phyloP scores from a whole-genome alignment of 495 filamentous ascomycete species.

The Penicillium mononematosum region DNA sequence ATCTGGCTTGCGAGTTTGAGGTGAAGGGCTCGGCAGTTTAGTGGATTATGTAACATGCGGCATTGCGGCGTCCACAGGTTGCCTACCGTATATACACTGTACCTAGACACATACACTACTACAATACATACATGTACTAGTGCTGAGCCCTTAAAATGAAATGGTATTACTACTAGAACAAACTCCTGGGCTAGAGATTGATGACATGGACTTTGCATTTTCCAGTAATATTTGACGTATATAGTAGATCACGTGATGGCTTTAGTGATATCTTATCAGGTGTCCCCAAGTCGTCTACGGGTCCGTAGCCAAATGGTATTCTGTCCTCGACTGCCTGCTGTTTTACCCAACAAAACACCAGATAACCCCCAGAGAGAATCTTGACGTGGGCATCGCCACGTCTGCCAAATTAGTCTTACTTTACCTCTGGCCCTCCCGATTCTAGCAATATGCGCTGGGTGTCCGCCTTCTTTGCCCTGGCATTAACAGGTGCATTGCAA shows the following conservation, averaged over 20 bases:
- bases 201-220: not conserved
- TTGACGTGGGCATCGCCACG: constrained; percentile 3
- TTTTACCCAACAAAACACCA: not conserved
- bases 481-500: constrained; percentile 26
- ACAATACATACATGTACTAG: not conserved
- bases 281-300: constrained; percentile 1
- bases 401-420: not conserved
- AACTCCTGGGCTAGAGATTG: not conserved
- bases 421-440: not conserved
- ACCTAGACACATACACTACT: not conserved
- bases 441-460: constrained; percentile 30
- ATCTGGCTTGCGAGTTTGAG: not conserved
- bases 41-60: constrained; percentile 8
- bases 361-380: not conserved
- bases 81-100: no score
- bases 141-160: not conserved
- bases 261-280: constrained; percentile 25
- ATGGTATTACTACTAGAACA: not conserved
- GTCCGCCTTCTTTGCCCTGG: constrained; percentile 31
- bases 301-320: not conserved
- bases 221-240: not conserved
- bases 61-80: not conserved
- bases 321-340: not conserved
- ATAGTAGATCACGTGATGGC: not conserved
- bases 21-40: not conserved